Evolutionary conservation across 495 filamentous ascomycete genomes (phyloP).

Genomic region (Neurospora africana): DNA sequence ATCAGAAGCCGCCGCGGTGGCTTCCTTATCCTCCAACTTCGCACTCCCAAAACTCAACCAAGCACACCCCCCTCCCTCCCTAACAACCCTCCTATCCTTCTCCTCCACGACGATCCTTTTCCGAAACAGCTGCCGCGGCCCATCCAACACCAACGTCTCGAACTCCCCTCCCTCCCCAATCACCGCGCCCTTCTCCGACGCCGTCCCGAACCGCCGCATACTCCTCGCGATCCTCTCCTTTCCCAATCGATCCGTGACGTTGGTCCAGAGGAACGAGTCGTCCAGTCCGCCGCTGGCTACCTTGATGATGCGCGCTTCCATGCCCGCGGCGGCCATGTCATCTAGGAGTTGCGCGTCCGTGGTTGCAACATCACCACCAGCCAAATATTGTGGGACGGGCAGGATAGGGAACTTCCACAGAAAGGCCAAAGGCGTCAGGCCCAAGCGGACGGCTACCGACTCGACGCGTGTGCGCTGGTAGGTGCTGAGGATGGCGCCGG

Average conservation of each 20-base stretch:
- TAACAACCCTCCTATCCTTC: slow-evolving; percentile 39
- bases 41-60: slow-evolving; percentile 11
- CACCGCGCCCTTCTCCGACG: slow-evolving; percentile 51
- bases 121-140: slow-evolving; percentile 62
- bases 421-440: slow-evolving; percentile 69
- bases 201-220: slow-evolving; percentile 58
- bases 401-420: slow-evolving; percentile 86
- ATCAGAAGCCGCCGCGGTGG: not conserved
- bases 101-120: slow-evolving; percentile 54
- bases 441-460: slow-evolving; percentile 68
- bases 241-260: slow-evolving; percentile 49
- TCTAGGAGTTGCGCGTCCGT: slow-evolving; percentile 47
- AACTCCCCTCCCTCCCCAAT: slow-evolving; percentile 94
- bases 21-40: not conserved
- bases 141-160: slow-evolving; percentile 82
- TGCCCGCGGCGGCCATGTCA: slow-evolving; percentile 67
- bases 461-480: slow-evolving; percentile 95
- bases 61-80: slow-evolving; percentile 61
- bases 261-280: slow-evolving; percentile 70
- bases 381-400: slow-evolving; percentile 23
- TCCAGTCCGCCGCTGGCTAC: slow-evolving; percentile 85
- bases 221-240: slow-evolving; percentile 46
- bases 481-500: slow-evolving; percentile 84
- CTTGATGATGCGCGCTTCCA: slow-evolving; percentile 85
- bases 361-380: not conserved